Evolutionary conservation across 192 early-diverging fungal genomes (phyloP), one percentile per base, ranked within the genome.

Genomic region (Podochytrium sp.): DNA sequence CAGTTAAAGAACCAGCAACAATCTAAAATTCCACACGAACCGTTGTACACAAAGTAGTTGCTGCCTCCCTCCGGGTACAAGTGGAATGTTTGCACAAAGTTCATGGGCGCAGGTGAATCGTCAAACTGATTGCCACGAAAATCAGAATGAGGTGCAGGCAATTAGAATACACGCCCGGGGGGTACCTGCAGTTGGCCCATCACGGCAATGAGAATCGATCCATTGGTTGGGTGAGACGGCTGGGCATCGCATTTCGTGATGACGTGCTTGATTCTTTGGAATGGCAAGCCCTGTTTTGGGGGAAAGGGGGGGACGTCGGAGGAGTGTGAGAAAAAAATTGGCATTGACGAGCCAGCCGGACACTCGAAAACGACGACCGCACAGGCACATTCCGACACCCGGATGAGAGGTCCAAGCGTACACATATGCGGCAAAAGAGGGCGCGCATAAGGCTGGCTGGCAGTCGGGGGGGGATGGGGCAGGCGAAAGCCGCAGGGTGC

Each of bases 71-170:
- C 91, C 20, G 91, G 85, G 61, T 93, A 86, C 77, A 98, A 84
- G 70, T 91, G 86, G 88, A 98, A 98, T 20, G 89, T 90, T 82
- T 98, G 94, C 35, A 88, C 80, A 81, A 94, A 98, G 63, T 89
- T 78, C 81, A 91, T 89, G 38, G 95, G 88, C 77, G 92, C 91
- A 20, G 76, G 58, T 81, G 95, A 95, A 23, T 90, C 91, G 71
- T 94, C 96, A 35, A 93, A 79, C 89, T 89, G 72, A 1, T 55
- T 38, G 39, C 20, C 35, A 55, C 56, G 30, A 25, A 52, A 23
- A 49, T 27, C n/a, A 29, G 52, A 49, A 71, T 47, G 20, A 42
- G 25, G 27, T 32, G 49, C 43, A 71, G 4, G 41, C 56, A n/a
- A 38, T 69, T 56, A 23, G 35, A 55, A 7, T 6, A 32, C 3